Evolutionary conservation across 352 stramenopile species (phyloP).

Genomic region (Phytopythium litorale): DNA sequence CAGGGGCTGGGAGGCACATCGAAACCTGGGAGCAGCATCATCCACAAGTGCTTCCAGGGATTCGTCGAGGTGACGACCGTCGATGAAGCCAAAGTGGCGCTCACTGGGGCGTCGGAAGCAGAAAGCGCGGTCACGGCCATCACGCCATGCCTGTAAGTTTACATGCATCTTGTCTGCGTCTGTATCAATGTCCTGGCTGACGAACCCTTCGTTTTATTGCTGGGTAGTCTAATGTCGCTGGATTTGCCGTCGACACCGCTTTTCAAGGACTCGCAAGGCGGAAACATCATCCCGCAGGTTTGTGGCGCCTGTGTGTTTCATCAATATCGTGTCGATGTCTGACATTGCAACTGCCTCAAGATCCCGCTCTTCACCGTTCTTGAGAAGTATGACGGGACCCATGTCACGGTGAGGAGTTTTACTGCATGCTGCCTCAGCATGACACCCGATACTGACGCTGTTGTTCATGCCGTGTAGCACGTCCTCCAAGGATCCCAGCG

Average conservation of each 20-base stretch:
- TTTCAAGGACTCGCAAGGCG: slow-evolving; percentile 97
- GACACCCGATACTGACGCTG: not conserved
- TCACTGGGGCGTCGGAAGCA: slow-evolving; percentile 24
- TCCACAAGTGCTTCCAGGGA: slow-evolving; percentile 97
- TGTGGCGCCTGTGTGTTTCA: not conserved
- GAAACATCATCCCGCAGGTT: slow-evolving; percentile 96
- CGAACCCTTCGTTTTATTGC: slow-evolving; percentile 7
- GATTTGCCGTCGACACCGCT: slow-evolving; percentile 98
- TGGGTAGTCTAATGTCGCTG: slow-evolving; percentile 91
- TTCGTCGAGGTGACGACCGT: slow-evolving; percentile 91
- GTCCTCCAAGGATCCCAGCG: slow-evolving; percentile 78
- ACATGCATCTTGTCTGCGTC: not conserved
- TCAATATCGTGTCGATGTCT: not conserved
- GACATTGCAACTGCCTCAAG: slow-evolving; percentile 31
- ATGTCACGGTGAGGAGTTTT: slow-evolving; percentile 46
- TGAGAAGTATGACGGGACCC: slow-evolving; percentile 95
- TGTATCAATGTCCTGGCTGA: not conserved
- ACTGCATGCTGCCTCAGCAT: not conserved
- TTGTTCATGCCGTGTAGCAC: slow-evolving; percentile 35
- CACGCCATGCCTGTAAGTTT: slow-evolving; percentile 67
- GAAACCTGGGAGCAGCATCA: slow-evolving; percentile 89
- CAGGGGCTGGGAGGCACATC: slow-evolving; percentile 79
- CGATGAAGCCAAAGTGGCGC: slow-evolving; percentile 43
- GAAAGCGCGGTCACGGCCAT: slow-evolving; percentile 31
- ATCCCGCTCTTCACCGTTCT: slow-evolving; percentile 96